phyloP scores from a whole-genome alignment of 2,329 filamentous ascomycete genomes.

The Fusarium austroafricanum region DNA sequence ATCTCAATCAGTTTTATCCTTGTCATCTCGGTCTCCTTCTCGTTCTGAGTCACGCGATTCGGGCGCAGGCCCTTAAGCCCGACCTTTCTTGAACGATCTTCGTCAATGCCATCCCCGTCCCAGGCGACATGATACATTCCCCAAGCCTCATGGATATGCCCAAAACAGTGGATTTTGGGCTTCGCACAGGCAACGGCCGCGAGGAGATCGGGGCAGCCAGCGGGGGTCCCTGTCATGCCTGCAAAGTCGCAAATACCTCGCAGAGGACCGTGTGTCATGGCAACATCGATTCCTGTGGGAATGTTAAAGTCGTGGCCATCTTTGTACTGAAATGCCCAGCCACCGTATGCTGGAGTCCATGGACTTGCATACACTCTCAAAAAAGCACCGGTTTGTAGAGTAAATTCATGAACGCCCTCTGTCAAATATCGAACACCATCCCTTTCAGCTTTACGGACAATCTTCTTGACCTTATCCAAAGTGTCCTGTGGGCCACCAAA shows the following conservation, averaged over 20 bases:
- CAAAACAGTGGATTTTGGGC: constrained; percentile 66
- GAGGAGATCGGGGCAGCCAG: constrained; percentile 60
- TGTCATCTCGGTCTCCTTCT: constrained; percentile 18
- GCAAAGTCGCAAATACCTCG: constrained; percentile 61
- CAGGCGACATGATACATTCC: constrained; percentile 66
- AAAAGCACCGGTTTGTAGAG: constrained; percentile 60
- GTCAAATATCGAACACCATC: constrained; percentile 59
- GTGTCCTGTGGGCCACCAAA: constrained; percentile 23
- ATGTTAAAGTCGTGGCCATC: constrained; percentile 55
- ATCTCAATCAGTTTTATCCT: constrained; percentile 33
- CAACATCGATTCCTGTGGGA: constrained; percentile 55
- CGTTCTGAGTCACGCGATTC: constrained; percentile 35
- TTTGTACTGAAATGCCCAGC: constrained; percentile 64
- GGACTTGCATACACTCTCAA: constrained; percentile 66
- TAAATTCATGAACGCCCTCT: constrained; percentile 62
- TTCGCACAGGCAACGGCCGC: constrained; percentile 56
- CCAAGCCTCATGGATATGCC: constrained; percentile 71
- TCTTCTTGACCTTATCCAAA: constrained; percentile 50
- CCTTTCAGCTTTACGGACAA: constrained; percentile 54
- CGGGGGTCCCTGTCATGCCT: constrained; percentile 41
- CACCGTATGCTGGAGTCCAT: constrained; percentile 59
- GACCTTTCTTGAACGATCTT: constrained; percentile 52
- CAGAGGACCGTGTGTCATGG: constrained; percentile 67
- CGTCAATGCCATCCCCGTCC: constrained; percentile 57
- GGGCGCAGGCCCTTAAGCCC: constrained; percentile 48